Conservation (phyloP, 164 flowering plant genomes). For the Santalum album region DNA sequence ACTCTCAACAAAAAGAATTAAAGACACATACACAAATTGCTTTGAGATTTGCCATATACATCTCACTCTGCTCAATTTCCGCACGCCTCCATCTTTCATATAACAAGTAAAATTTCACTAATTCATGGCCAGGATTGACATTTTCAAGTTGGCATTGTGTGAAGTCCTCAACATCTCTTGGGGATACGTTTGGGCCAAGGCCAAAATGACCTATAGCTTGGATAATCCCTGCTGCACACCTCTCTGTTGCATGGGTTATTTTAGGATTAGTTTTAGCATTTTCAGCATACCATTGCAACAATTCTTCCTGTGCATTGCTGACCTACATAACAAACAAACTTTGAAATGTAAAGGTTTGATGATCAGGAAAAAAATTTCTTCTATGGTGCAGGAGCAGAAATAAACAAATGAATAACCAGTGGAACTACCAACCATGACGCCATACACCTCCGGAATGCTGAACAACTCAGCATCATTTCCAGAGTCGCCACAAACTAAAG, state of each 20-base stretch:
- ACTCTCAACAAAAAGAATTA: background rate
- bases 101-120: constrained; percentile 61
- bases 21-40: constrained; percentile 36
- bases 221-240: constrained; percentile 82
- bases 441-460: constrained; percentile 74
- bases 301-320: constrained; percentile 82
- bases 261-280: constrained; percentile 72
- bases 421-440: constrained; percentile 66
- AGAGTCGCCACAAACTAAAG: constrained; percentile 88
- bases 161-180: constrained; percentile 51
- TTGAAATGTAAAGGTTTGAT: background rate
- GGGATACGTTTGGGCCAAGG: constrained; percentile 52
- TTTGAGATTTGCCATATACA: constrained; percentile 28
- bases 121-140: constrained; percentile 38
- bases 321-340: constrained; percentile 33
- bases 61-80: constrained; percentile 45
- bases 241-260: constrained; percentile 68
- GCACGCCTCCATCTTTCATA: constrained; percentile 73
- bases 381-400: background rate
- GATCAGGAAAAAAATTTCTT: background rate
- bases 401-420: background rate
- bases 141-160: constrained; percentile 23
- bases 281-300: constrained; percentile 66
- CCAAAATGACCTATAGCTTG: constrained; percentile 78
- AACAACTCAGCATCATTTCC: constrained; percentile 91